Evolutionary conservation across 164 flowering plant genomes (phyloP).

Genomic region (Stephania cephalantha): DNA sequence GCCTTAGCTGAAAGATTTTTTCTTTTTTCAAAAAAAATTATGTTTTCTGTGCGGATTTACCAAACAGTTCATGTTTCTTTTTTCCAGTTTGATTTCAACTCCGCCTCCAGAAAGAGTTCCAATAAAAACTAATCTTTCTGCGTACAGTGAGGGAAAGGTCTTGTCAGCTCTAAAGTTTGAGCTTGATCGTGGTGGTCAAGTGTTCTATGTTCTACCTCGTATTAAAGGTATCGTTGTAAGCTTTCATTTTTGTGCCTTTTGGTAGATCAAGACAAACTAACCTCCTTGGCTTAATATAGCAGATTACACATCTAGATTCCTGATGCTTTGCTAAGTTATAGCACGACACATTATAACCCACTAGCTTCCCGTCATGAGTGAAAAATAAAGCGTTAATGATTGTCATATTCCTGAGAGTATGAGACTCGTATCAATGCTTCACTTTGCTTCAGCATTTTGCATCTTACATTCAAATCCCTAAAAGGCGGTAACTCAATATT

Average conservation of each 20-base stretch:
- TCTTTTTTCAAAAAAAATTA: neutral
- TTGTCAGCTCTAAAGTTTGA: slow-evolving; percentile 73
- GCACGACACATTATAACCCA: neutral
- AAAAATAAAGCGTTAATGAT: neutral
- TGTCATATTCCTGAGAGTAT: neutral
- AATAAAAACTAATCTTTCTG: slow-evolving; percentile 79
- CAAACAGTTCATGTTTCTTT: neutral
- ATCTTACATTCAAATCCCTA: neutral
- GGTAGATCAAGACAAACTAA: neutral
- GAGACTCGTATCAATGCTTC: too few species aligned
- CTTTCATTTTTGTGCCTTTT: neutral
- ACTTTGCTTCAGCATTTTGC: neutral
- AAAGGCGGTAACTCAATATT: too few species aligned
- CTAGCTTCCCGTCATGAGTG: neutral
- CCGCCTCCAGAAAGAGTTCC: slow-evolving; percentile 99
- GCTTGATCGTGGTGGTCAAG: slow-evolving; percentile 90
- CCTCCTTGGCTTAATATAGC: neutral
- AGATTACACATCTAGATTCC: neutral
- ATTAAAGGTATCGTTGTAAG: slow-evolving; percentile 56
- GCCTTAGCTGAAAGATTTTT: neutral
- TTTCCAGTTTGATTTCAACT: slow-evolving; percentile 79
- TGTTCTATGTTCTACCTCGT: slow-evolving; percentile 95
- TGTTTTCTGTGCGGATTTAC: neutral
- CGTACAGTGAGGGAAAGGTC: slow-evolving; percentile 57
- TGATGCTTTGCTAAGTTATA: neutral